Base-by-base conservation (phyloP, 352 stramenopile species). In the Globisporangium nunn region DNA sequence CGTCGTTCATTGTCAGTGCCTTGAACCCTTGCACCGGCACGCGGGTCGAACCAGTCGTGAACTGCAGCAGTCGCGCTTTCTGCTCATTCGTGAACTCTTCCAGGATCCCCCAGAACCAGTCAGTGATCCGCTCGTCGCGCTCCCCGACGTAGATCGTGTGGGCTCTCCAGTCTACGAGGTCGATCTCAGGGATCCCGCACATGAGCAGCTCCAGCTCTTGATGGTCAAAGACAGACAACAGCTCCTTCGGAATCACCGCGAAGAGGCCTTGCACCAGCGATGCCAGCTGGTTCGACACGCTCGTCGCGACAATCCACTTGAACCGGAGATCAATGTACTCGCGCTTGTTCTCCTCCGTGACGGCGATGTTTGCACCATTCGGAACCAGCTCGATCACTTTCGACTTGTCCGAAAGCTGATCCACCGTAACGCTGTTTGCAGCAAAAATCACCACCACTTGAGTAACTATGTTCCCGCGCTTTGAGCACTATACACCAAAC, bases 71-170 rank as follows among this genome's bases (percentile, higher is more conserved):
- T 5, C 92, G 78, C 29, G 97, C 96, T 62, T 97, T 97, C 60
- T 99, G 87, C 60, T 97, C 96, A 56, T 96, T 89, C 3, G 85
- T 85, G 37, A 99, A 93, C 52, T 85, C 82, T 49, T 91, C 83
- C 41, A 99, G 78, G 46, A 97, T 95, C 59, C 97, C 97, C 97
- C 97, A 99, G 67, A 98, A 99, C 96, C 95, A 99, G 33, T 78
- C 68, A 51, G 98, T 97, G 59, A 97, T 85, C 66, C 95, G 87
- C 29, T 91, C 76, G 52, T 92, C 82, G 44, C 73, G 73, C 58
- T 90, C 78, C 43, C 81, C 85, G 46, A 92, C 81, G 79, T 98
- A 98, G 71, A 98, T 96, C 54, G 97, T 99, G 70, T 99, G 95
- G 56, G 88, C 87, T 65, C 98, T 96, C 75, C 97, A 92, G 71